A percentile compares a stretch with the other conserved stretches of the same genome.
phyloP scores from a whole-genome alignment of 371 early-diverging fungal species.

The Mucor saturninus region DNA sequence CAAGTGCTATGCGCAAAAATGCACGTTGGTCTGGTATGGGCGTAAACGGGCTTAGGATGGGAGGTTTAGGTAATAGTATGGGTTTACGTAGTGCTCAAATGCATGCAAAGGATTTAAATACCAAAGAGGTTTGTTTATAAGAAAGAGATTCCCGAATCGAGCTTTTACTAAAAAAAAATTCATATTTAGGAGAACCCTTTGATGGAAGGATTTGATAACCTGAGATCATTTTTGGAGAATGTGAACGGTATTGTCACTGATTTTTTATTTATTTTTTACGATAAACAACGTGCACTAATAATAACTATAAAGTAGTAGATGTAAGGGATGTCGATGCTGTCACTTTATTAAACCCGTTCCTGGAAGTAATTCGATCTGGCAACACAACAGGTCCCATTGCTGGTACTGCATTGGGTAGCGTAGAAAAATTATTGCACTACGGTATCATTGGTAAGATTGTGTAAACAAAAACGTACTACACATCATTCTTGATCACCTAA shows the following conservation, averaged over 20 bases:
- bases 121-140: slow-evolving; percentile 14
- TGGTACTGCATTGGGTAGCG: slow-evolving; percentile 83
- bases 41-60: slow-evolving; percentile 66
- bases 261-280: neutral
- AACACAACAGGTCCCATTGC: slow-evolving; percentile 96
- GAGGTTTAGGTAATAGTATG: slow-evolving; percentile 70
- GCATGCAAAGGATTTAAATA: slow-evolving; percentile 20
- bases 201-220: slow-evolving; percentile 70
- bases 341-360: slow-evolving; percentile 84
- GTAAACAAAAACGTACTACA: neutral
- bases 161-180: neutral
- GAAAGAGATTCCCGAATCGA: neutral
- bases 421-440: slow-evolving; percentile 89
- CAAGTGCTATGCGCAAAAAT: slow-evolving; percentile 86
- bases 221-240: slow-evolving; percentile 68
- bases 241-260: slow-evolving; percentile 53
- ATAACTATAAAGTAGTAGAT: slow-evolving; percentile 41
- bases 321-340: slow-evolving; percentile 71
- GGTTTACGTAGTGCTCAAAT: slow-evolving; percentile 60
- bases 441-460: slow-evolving; percentile 76
- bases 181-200: slow-evolving; percentile 66
- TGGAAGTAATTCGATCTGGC: slow-evolving; percentile 88
- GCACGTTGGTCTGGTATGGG: slow-evolving; percentile 82
- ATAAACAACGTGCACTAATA: neutral
- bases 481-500: neutral